Evolutionary conservation across 306 rosid species (phyloP).

Genomic region (Styphnolobium japonicum): DNA sequence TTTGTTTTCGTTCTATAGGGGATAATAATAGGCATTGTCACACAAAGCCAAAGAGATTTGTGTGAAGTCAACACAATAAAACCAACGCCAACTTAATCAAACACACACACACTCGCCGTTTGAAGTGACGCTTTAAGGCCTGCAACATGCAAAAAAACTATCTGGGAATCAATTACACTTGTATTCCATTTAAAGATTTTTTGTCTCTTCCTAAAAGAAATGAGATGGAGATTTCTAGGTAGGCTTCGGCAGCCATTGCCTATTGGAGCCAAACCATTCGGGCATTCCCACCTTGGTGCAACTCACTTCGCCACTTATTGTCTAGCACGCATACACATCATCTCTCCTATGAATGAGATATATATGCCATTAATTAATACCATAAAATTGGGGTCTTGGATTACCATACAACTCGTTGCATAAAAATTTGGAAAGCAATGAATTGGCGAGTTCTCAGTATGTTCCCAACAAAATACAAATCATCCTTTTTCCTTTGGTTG

Average conservation of each 20-base stretch:
- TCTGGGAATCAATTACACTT: neutral
- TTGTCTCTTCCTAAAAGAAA: constrained; percentile 20
- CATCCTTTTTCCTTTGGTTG: too few species aligned
- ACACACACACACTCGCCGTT: neutral
- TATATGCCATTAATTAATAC: neutral
- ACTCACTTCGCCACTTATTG: neutral
- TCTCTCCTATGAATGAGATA: neutral
- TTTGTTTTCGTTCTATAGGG: neutral
- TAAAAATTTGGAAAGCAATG: too few species aligned
- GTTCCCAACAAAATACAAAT: too few species aligned
- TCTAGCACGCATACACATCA: neutral
- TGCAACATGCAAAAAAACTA: neutral
- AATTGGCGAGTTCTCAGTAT: too few species aligned
- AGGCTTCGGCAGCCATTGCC: neutral
- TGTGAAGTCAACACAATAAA: constrained; percentile 11
- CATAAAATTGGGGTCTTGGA: too few species aligned
- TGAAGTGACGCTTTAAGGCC: constrained; percentile 22
- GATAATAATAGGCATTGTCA: neutral
- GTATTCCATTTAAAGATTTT: neutral
- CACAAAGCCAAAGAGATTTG: neutral
- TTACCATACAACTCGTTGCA: neutral
- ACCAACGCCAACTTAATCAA: too few species aligned
- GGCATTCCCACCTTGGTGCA: neutral
- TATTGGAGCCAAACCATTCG: neutral
- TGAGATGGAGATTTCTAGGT: constrained; percentile 25